These are phyloP conservation scores for Scheffersomyces amazonensis DNA, from an alignment of 805 yeast species.

Conservation along the genomic window DNA sequence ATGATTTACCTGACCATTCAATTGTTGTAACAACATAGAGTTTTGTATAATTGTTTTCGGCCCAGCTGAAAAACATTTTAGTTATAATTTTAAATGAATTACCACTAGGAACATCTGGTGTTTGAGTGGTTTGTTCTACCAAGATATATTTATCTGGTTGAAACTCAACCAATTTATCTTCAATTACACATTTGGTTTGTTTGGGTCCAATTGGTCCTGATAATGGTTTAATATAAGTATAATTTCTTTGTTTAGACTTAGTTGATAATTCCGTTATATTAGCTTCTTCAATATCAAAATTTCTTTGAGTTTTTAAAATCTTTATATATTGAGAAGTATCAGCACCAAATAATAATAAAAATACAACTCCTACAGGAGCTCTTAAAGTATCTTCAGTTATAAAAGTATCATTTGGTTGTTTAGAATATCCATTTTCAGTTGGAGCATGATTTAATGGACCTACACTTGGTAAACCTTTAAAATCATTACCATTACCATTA, in stretches of 20 bases:
- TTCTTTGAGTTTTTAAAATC: constrained; percentile 59
- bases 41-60: constrained; percentile 49
- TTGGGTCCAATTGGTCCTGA: constrained; percentile 73
- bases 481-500: constrained; percentile 7
- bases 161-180: constrained; percentile 53
- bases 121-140: constrained; percentile 56
- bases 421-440: constrained; percentile 44
- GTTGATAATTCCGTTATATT: constrained; percentile 26
- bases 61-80: constrained; percentile 61
- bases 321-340: constrained; percentile 43
- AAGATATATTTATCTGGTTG: constrained; percentile 48
- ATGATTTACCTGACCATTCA: constrained; percentile 73
- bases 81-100: constrained; percentile 63
- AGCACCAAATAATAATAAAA: constrained; percentile 58
- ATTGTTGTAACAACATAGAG: constrained; percentile 52
- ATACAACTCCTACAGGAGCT: constrained; percentile 68
- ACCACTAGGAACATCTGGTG: constrained; percentile 87
- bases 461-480: constrained; percentile 36
- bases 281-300: constrained; percentile 53
- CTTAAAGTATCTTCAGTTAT: constrained; percentile 50
- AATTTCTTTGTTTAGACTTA: constrained; percentile 42
- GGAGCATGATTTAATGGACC: constrained; percentile 52
- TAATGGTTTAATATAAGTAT: constrained; percentile 61
- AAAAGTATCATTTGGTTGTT: constrained; percentile 49
- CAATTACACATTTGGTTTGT: constrained; percentile 64